Base-by-base conservation (phyloP, 1,139 yeast species). In the Candida sp. region DNA sequence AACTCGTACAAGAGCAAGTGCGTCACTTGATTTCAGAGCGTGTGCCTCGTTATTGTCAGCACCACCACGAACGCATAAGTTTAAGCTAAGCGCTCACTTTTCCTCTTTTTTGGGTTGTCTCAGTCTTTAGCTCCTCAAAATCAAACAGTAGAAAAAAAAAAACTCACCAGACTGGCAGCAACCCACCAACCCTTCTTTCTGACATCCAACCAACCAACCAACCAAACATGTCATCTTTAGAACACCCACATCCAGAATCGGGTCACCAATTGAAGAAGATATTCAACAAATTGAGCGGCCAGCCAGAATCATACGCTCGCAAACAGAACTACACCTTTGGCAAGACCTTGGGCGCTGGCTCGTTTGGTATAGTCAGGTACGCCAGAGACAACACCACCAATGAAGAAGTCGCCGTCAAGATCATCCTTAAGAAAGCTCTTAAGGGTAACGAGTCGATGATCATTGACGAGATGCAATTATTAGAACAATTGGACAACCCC, bases 341-440 rank as follows among this genome's bases (percentile, higher is more conserved):
- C 7, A 82, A 81, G 57, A 88, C 96, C 0, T 72, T 92, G 17
- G 98, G 98, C 5, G 97, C 96, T 1, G 98, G 98, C 3, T 84
- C 96, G 1, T 92, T 89, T 72, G 97, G 98, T 33, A 87, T 90
- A 23, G 98, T 92, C 4, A 78, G 96, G 58, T 83, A 84, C 58
- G 97, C 97, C 1, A 74, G 85, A 45, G 80, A 81, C 59, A 71
- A 74, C 52, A 68, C 69, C 26, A 83, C 86, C 5, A 75, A 78
- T 43, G 91, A 88, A 58, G 85, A 88, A 52, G 96, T 90, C 22
- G 98, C 98, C 1, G 84, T 92, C 54, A 92, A 92, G 72, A 89
- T 92, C 58, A 85, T 92, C 47, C 73, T 89, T 63, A 91, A 90
- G 71, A 89, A 88, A 65, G 90, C 92, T 2, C 75, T 92, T 58